Conservation (phyloP, 768 basidiomycete genomes). For the Udeniomyces megalosporus region DNA sequence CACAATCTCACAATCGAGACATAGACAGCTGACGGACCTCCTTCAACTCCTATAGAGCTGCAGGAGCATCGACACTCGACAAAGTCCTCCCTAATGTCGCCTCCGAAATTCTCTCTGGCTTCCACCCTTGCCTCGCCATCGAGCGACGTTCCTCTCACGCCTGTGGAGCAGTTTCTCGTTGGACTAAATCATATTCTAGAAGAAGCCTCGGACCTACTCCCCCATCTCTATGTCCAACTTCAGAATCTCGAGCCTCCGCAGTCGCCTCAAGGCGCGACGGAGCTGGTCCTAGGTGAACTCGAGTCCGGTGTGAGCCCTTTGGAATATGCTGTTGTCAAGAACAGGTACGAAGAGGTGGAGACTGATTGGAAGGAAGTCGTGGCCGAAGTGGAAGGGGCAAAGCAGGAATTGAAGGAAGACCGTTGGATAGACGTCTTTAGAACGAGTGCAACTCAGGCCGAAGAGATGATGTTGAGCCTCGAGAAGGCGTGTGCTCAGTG, state of each 20-base stretch:
- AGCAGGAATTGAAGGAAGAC: conserved; percentile 90
- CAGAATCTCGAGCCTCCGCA: neutral
- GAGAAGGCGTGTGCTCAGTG: conserved; percentile 85
- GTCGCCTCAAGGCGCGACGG: neutral
- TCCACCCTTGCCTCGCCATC: neutral
- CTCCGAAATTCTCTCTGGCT: neutral
- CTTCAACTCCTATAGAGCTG: neutral
- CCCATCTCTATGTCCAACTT: neutral
- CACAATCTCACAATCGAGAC: too few relatives aligned
- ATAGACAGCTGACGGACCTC: too few relatives aligned
- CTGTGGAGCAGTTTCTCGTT: neutral
- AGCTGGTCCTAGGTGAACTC: neutral
- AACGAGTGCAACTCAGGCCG: conserved; percentile 61
- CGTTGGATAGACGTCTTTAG: conserved; percentile 93
- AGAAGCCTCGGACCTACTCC: neutral
- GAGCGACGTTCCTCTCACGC: too few relatives aligned
- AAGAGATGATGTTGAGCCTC: conserved; percentile 91
- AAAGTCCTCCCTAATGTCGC: too few relatives aligned
- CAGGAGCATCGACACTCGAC: conserved; percentile 2
- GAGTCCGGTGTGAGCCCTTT: neutral
- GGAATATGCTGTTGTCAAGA: neutral
- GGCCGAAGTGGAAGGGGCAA: conserved; percentile 59
- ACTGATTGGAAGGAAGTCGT: conserved; percentile 69
- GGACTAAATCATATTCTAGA: neutral
- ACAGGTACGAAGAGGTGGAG: conserved; percentile 37